A percentile compares a stretch with the other conserved stretches of the same genome.
Conservation (phyloP, 257 asterid genomes). For the Craterostigma plantagineum region DNA sequence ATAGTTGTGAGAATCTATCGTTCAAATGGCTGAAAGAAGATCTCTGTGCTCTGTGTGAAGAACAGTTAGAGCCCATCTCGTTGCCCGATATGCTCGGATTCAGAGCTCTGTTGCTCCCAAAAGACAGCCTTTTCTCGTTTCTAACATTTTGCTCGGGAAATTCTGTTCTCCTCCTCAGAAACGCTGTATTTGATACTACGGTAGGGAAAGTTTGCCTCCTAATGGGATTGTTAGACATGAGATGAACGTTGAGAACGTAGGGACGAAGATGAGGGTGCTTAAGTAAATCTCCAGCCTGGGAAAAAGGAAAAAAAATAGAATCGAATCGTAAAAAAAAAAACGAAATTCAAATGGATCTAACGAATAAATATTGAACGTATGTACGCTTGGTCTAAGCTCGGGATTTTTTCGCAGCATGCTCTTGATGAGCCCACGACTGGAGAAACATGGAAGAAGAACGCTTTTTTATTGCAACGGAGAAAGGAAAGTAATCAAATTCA, state of each 20-base stretch:
- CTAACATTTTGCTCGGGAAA: constrained; percentile 28
- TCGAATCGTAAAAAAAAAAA: neutral
- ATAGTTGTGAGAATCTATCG: constrained; percentile 22
- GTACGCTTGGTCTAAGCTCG: constrained; percentile 83
- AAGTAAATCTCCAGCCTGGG: constrained; percentile 85
- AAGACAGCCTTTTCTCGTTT: constrained; percentile 46
- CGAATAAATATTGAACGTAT: constrained; percentile 4
- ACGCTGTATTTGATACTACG: constrained; percentile 37
- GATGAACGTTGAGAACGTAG: constrained; percentile 38
- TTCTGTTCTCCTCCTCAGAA: too few relatives aligned
- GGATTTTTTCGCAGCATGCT: constrained; percentile 93
- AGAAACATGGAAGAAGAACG: constrained; percentile 4
- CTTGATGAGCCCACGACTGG: constrained; percentile 83
- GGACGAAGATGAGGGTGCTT: constrained; percentile 76
- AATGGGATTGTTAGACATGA: constrained; percentile 37
- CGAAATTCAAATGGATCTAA: too few relatives aligned
- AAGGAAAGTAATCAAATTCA: neutral
- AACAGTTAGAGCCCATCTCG: constrained; percentile 33
- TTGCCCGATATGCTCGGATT: constrained; percentile 90
- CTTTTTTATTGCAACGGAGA: too few relatives aligned
- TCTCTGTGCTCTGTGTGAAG: constrained; percentile 31
- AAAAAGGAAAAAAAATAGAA: constrained; percentile 1
- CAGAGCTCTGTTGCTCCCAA: constrained; percentile 70
- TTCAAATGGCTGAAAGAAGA: constrained; percentile 24
- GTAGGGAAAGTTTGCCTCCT: constrained; percentile 38